Percentiles rank a stretch among this genome's conserved stretches.
Conservation (phyloP, 345 rosid species). For the Eucalyptus pauciflora region DNA sequence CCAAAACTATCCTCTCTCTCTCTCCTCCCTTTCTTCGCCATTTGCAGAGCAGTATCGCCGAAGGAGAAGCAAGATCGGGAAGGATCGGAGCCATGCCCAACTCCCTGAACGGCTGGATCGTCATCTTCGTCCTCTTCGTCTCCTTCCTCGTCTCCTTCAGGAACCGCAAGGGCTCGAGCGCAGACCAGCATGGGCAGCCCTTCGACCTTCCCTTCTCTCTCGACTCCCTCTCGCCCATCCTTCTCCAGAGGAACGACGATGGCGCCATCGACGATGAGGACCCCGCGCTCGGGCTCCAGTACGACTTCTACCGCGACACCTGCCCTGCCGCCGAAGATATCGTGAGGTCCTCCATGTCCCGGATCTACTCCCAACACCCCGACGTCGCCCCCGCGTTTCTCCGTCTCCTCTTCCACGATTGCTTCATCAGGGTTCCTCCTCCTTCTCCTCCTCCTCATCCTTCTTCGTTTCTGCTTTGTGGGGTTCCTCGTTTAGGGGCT, state of each 20-base stretch:
- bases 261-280: neutral
- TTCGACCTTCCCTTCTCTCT: neutral
- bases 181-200: neutral
- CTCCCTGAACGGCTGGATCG: neutral
- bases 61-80: neutral
- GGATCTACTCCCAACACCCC: slow-evolving; percentile 2
- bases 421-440: slow-evolving; percentile 18
- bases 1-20: neutral
- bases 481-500: neutral
- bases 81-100: neutral
- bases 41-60: neutral
- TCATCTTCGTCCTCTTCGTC: neutral
- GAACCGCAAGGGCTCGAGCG: neutral
- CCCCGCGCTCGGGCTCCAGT: neutral
- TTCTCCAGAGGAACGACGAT: neutral
- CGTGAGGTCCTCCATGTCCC: slow-evolving; percentile 7
- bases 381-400: slow-evolving; percentile 14
- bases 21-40: neutral
- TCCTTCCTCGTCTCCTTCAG: neutral
- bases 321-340: slow-evolving; percentile 31
- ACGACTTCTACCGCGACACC: slow-evolving; percentile 21
- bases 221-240: neutral
- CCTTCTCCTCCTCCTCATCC: neutral
- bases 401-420: slow-evolving; percentile 32
- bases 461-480: neutral